Evolutionary conservation across 768 basidiomycete genomes (phyloP).

Genomic region (Suillus ampliporus): DNA sequence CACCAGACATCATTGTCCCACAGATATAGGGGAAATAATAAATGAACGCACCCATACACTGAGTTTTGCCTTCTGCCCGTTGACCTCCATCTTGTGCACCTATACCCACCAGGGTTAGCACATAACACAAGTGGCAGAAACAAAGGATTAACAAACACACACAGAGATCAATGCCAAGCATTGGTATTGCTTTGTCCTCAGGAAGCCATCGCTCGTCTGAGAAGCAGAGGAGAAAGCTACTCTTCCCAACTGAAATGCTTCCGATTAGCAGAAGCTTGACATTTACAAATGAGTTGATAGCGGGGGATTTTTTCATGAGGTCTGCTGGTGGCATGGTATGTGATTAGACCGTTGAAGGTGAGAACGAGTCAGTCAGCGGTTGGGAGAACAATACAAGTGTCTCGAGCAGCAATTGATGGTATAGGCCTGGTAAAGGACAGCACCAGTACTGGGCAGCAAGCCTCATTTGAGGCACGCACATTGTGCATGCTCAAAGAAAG

Average conservation of each 20-base stretch:
- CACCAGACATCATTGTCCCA: no score
- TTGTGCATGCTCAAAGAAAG: no score
- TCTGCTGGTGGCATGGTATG: constrained; percentile 6
- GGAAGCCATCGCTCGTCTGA: constrained; percentile 97
- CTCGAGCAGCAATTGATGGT: constrained; percentile 16
- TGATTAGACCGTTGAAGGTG: not conserved
- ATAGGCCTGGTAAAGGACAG: not conserved
- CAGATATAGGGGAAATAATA: not conserved
- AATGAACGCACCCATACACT: constrained; percentile 84
- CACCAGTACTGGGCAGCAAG: not conserved
- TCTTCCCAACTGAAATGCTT: constrained; percentile 92
- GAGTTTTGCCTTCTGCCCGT: constrained; percentile 85
- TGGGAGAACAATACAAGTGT: constrained; percentile 16
- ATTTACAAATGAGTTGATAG: constrained; percentile 52
- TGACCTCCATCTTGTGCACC: constrained; percentile 89
- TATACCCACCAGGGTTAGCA: constrained; percentile 29
- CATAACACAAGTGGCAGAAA: not conserved
- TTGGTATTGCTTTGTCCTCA: no score
- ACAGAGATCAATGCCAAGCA: constrained; percentile 83
- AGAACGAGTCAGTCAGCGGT: not conserved
- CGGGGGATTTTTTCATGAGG: constrained; percentile 27
- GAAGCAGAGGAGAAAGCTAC: constrained; percentile 88
- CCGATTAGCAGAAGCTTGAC: constrained; percentile 86
- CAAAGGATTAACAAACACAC: constrained; percentile 47
- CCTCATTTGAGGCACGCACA: not conserved